These are phyloP conservation scores for Candida anglica DNA, from an alignment of 805 yeast species.

Conservation along the genomic window DNA sequence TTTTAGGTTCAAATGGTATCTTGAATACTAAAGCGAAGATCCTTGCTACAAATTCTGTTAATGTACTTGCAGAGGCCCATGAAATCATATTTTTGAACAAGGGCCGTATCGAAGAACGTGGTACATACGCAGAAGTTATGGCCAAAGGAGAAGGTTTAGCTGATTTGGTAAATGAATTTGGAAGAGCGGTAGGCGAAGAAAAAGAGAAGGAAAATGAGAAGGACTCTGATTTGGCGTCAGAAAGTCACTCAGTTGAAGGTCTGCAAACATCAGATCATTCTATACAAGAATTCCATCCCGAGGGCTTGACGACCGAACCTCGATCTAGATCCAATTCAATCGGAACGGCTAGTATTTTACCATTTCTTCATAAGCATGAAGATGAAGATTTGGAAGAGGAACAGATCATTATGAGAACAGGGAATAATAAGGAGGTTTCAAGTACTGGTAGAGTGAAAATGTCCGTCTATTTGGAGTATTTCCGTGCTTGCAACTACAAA, in stretches of 20 bases:
- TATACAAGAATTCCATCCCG: constrained; percentile 8
- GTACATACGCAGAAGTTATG: constrained; percentile 50
- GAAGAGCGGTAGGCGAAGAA: constrained; percentile 12
- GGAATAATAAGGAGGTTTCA: constrained; percentile 31
- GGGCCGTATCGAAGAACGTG: constrained; percentile 31
- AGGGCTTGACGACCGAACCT: too few relatives aligned
- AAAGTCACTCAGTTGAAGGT: constrained; percentile 10
- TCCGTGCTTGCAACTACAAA: constrained; percentile 28
- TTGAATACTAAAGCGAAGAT: constrained; percentile 30
- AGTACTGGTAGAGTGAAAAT: constrained; percentile 25
- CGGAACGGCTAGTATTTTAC: not conserved
- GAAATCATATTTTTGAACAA: constrained; percentile 25
- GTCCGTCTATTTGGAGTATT: constrained; percentile 22
- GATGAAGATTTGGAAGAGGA: not conserved
- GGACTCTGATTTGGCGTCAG: constrained; percentile 8
- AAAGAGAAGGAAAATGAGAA: constrained; percentile 5
- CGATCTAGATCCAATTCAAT: too few relatives aligned
- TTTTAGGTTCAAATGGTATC: constrained; percentile 27
- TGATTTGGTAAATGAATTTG: constrained; percentile 26
- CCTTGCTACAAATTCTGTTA: constrained; percentile 36
- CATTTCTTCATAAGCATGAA: not conserved
- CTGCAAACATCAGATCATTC: too few relatives aligned
- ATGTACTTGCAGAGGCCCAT: constrained; percentile 32
- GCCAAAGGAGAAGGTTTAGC: constrained; percentile 29
- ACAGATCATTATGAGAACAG: not conserved